phyloP scores from a whole-genome alignment of 2,329 filamentous ascomycete genomes.

The Claviceps purpurea region DNA sequence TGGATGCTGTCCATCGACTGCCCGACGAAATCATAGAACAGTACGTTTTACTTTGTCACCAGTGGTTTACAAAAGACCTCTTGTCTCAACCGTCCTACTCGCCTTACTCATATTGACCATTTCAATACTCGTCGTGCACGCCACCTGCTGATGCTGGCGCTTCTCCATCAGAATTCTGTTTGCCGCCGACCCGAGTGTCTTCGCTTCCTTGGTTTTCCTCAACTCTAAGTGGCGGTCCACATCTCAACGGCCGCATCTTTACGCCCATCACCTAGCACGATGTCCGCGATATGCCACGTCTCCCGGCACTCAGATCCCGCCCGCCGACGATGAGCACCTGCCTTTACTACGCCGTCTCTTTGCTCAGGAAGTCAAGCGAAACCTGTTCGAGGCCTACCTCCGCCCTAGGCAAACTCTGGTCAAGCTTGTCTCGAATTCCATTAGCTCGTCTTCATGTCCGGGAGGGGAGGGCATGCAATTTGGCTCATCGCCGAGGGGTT shows the following conservation, averaged over 20 bases:
- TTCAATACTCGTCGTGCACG: not conserved
- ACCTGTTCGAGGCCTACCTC: slow-evolving; percentile 64
- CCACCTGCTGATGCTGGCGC: not conserved
- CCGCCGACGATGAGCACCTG: slow-evolving; percentile 36
- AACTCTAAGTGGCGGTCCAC: slow-evolving; percentile 53
- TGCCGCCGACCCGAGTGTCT: slow-evolving; percentile 46
- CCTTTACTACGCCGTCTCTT: slow-evolving; percentile 51
- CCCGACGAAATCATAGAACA: slow-evolving; percentile 59
- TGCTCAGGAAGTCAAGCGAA: slow-evolving; percentile 57
- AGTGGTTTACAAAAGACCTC: not conserved
- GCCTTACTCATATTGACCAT: too few relatives aligned
- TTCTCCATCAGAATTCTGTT: slow-evolving; percentile 42
- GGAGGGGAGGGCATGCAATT: slow-evolving; percentile 81
- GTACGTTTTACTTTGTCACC: slow-evolving; percentile 27
- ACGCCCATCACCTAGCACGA: slow-evolving; percentile 46
- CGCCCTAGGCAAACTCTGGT: slow-evolving; percentile 58
- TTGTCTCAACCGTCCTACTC: not conserved
- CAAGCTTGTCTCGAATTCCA: slow-evolving; percentile 70
- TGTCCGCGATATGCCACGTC: slow-evolving; percentile 46
- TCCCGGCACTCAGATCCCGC: slow-evolving; percentile 25
- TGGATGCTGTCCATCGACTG: slow-evolving; percentile 35
- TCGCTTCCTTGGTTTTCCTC: slow-evolving; percentile 52
- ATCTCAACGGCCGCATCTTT: slow-evolving; percentile 50
- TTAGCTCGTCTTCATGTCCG: slow-evolving; percentile 70
- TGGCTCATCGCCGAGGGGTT: slow-evolving; percentile 61